phyloP scores from a whole-genome alignment of 1,284 basidiomycete species.

The Ceratobasidium papillatum region DNA sequence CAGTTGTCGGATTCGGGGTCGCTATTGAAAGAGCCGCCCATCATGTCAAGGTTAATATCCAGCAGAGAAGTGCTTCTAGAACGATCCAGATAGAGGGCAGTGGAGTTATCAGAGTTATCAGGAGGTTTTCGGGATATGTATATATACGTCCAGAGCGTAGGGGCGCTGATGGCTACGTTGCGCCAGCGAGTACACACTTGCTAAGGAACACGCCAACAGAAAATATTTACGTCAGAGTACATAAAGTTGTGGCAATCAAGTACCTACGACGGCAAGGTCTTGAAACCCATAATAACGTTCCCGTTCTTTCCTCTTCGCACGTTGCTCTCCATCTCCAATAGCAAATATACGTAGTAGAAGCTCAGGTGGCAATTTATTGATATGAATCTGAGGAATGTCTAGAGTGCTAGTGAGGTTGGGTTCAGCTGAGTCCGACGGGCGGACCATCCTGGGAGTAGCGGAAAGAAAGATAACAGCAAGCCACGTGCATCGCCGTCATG shows the following conservation, averaged over 20 bases:
- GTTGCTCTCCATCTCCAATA: slow-evolving; percentile 6
- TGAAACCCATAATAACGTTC: not conserved
- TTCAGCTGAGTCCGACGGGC: not conserved
- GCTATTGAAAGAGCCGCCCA: not conserved
- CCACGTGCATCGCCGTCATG: no score
- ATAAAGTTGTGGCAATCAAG: not conserved
- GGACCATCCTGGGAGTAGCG: no score
- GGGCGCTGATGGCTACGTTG: slow-evolving; percentile 14
- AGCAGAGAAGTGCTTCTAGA: not conserved
- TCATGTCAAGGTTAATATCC: slow-evolving; percentile 15
- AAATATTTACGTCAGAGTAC: not conserved
- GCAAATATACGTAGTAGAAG: slow-evolving; percentile 4
- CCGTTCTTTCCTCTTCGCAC: not conserved
- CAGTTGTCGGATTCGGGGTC: not conserved
- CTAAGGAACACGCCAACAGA: not conserved
- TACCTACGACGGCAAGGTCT: not conserved
- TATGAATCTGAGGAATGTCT: not conserved
- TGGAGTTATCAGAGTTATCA: not conserved
- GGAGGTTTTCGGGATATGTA: not conserved
- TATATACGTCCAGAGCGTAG: slow-evolving; percentile 28
- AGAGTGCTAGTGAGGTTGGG: not conserved
- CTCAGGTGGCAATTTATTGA: slow-evolving; percentile 24
- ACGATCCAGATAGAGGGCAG: not conserved
- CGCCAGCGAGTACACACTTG: slow-evolving; percentile 22
- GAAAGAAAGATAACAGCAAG: no score